Base-by-base conservation (phyloP, 768 basidiomycete genomes). In the Paxillus ammoniavirescens region DNA sequence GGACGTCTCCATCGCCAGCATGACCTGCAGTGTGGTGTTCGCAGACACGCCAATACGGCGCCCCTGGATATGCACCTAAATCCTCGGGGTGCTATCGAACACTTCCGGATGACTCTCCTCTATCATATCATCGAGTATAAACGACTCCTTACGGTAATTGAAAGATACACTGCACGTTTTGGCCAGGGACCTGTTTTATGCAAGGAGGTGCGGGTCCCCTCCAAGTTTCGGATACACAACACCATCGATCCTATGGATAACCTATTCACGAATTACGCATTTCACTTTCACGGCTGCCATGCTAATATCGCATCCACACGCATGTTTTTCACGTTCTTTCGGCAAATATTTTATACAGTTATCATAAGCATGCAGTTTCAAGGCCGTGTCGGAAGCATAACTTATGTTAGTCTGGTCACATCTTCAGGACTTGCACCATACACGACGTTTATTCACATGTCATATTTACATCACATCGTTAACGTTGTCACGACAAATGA, bases 1-100 rank as follows among this genome's bases (percentile, higher is more conserved):
- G 50, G 18, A 35, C 58, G 15, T 60, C 61, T 13, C 41, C 61
- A 23, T 38, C 65, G 2, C 57, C 59, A 21, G 59, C 56, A 40
- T 66, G 49, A 68, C 30, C 17, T 46, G 48, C 43, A 26, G 41
- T 40, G 38, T 10, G 17, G n/a, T 40, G 35, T 35, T 13, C 13
- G 2, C 35, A 4, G 35, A 12, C 35, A 33, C 9, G 31, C 12
- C 9, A 33, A 33, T 9, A 13, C 5, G 10, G 35, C 35, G 0
- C 35, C 5, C 12, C 35, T 35, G 35, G 10, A 13, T 14, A 5
- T 13, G 5, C 35, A 14, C 35, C 35, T 35, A 14, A 35, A 35
- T 40, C 37, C 37, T 38, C 37, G 13, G 13, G 26, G 26, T 26
- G 26, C 26, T 8, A 14, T 38, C 37, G 5, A 44, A 26, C 26